phyloP scores from a whole-genome alignment of 805 yeast genomes.

The Maudiozyma saulgeensis region DNA sequence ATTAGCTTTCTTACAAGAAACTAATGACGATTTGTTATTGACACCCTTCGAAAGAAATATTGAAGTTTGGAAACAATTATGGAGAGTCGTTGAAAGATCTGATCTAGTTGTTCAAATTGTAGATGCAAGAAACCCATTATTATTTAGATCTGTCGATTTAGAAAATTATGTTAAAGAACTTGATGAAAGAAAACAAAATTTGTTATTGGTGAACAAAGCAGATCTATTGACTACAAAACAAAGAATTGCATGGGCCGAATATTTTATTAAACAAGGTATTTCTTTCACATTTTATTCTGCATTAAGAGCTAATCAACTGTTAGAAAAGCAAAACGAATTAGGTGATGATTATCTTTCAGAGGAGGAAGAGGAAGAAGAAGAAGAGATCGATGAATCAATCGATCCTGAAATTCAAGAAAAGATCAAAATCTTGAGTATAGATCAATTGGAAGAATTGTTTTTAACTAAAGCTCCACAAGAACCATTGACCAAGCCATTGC shows the following conservation, averaged over 20 bases:
- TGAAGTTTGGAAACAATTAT: conserved; percentile 96
- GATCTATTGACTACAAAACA: conserved; percentile 74
- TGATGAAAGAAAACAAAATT: conserved; percentile 64
- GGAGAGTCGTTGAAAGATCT: conserved; percentile 95
- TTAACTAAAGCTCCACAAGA: conserved; percentile 62
- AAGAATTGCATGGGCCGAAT: conserved; percentile 79
- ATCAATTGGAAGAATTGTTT: conserved; percentile 76
- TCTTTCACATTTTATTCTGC: conserved; percentile 91
- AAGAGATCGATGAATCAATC: conserved; percentile 25
- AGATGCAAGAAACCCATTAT: conserved; percentile 89
- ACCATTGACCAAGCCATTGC: conserved; percentile 42
- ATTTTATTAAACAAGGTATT: conserved; percentile 59
- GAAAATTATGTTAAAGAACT: conserved; percentile 75
- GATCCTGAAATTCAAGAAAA: conserved; percentile 35
- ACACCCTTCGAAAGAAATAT: conserved; percentile 96
- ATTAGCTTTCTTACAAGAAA: conserved; percentile 76
- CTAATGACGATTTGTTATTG: conserved; percentile 64
- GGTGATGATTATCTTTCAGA: conserved; percentile 20
- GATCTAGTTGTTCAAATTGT: conserved; percentile 94
- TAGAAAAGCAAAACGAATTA: conserved; percentile 48
- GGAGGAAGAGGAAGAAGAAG: conserved; percentile 16
- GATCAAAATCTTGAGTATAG: conserved; percentile 66
- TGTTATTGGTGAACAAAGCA: conserved; percentile 85
- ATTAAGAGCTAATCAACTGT: conserved; percentile 63
- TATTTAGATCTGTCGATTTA: conserved; percentile 81